Conservation (phyloP, 1,139 yeast genomes). For the Yamadazyma dendronema region DNA sequence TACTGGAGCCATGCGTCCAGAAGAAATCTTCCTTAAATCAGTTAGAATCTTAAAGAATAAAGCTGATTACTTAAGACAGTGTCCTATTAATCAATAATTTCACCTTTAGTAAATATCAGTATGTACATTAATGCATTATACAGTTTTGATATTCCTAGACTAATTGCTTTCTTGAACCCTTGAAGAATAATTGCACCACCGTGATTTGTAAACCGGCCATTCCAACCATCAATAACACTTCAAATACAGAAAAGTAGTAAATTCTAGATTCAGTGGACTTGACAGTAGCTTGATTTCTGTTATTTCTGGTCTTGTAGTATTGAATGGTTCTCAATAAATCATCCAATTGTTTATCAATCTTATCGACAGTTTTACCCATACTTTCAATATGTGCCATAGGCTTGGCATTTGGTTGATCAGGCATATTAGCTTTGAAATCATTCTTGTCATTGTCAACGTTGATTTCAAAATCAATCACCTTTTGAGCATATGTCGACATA, state of each 20-base stretch:
- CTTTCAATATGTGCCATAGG: conserved; percentile 61
- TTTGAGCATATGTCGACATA: conserved; percentile 84
- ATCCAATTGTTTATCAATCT: conserved; percentile 67
- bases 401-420: conserved; percentile 56
- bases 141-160: conserved; percentile 51
- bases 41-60: conserved; percentile 82
- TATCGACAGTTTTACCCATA: conserved; percentile 55
- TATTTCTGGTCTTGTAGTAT: conserved; percentile 89
- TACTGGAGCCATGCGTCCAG: conserved; percentile 96
- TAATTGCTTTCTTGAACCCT: conserved; percentile 76
- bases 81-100: conserved; percentile 67
- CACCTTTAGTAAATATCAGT: conserved; percentile 2
- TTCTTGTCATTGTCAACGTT: conserved; percentile 49
- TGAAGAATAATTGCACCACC: conserved; percentile 84
- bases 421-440: conserved; percentile 61
- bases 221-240: conserved; percentile 76
- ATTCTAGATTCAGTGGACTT: conserved; percentile 85
- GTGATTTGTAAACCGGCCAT: conserved; percentile 84
- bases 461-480: conserved; percentile 87
- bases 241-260: conserved; percentile 79
- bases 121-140: conserved; percentile 8
- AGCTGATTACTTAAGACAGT: conserved; percentile 75
- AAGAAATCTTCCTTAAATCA: conserved; percentile 88
- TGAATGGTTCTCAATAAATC: conserved; percentile 65
- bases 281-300: conserved; percentile 90